Base-by-base conservation (phyloP, 495 filamentous ascomycete species). In the Aspergillus bertholletiae region DNA sequence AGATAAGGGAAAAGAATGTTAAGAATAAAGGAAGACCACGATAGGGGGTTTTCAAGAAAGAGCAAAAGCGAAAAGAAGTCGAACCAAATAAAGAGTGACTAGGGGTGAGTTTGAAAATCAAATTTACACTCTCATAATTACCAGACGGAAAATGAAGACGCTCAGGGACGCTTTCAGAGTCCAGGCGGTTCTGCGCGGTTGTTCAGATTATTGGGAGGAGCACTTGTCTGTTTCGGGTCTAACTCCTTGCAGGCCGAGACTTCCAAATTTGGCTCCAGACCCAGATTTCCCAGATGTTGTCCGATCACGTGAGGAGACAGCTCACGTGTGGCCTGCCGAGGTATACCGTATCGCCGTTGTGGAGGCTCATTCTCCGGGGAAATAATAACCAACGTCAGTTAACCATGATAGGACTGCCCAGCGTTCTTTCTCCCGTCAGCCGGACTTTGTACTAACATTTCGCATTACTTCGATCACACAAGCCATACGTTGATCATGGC, bases 1-100 rank as follows among this genome's bases (percentile, higher is more conserved):
- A 20, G 37, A 40, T 49, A 47, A 55, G 49, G 35, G 35, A 57
- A 30, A 50, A 32, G 46, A 26, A 32, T 23, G 44, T 41, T 49
- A 32, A 21, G 23, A 45, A 20, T 55, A 44, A 37, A 58, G 56
- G 49, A 52, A 44, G 56, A 55, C 45, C 49, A 37, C 22, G 51
- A 23, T 43, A 26, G 37, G 32, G 39, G 24, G 34, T 18, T 7
- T 15, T 43, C 15, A 30, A 67, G 4, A 55, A 32, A 47, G 20
- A 49, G 28, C 50, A 52, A 18, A 48, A 54, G 46, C 50, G 59
- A 60, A 57, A 48, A 30, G 34, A 44, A 9, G 39, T 43, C 4
- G 7, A 22, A 21, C 11, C 39, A 43, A 43, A 22, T 49, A 49
- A 74, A 24, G 72, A 76, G 60, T 56, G 72, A 76, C 73, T 74